Evolutionary conservation across 108 stramenopile species (phyloP).

Genomic region (Schizochytrium sp.): DNA sequence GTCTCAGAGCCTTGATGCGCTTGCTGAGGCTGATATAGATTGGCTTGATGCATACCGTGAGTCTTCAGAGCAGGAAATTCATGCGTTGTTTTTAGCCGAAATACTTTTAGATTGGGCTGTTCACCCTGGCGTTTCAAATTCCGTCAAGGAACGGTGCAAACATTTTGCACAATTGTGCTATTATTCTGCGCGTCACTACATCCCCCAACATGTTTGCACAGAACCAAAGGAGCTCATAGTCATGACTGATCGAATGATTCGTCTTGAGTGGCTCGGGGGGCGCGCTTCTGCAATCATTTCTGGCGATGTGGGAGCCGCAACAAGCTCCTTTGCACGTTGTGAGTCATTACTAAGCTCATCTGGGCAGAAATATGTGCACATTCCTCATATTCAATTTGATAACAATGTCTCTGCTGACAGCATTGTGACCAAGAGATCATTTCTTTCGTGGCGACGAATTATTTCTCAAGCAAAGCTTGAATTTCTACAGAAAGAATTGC

Average conservation of each 20-base stretch:
- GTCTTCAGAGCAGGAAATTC: background rate
- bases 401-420: background rate
- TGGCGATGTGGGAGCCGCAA: too few relatives aligned
- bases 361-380: background rate
- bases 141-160: too few relatives aligned
- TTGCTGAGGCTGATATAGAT: background rate
- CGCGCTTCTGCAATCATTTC: too few relatives aligned
- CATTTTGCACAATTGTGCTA: too few relatives aligned
- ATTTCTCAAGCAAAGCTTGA: slow-evolving; percentile 27
- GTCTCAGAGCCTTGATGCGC: background rate
- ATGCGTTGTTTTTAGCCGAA: background rate
- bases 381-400: slow-evolving; percentile 7
- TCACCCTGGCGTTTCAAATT: too few relatives aligned
- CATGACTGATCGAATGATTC: too few relatives aligned
- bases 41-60: background rate
- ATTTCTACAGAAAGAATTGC: background rate
- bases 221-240: too few relatives aligned
- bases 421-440: background rate
- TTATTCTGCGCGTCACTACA: too few relatives aligned
- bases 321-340: background rate
- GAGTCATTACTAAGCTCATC: background rate
- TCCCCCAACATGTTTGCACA: too few relatives aligned
- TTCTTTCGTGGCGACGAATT: slow-evolving; percentile 27
- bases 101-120: background rate
- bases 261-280: too few relatives aligned